A percentile compares a stretch with the other conserved stretches of the same genome.
These are phyloP conservation scores for Fabrea salina DNA, from an alignment of 169 alveolate genomes.

Conservation along the genomic window DNA sequence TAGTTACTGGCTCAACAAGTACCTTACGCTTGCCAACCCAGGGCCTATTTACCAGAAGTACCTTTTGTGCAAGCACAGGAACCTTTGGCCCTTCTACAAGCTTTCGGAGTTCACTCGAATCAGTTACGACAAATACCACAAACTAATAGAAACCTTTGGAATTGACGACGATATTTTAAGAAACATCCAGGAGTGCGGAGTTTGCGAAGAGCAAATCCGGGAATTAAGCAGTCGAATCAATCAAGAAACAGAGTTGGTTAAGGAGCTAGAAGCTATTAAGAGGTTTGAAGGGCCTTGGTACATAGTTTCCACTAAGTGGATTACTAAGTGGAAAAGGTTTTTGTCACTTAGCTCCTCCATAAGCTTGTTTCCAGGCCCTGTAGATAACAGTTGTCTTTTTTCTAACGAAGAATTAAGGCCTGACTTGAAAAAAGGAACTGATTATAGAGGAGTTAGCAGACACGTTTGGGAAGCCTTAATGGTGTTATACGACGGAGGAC, in stretches of 20 bases:
- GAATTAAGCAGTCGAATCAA: not conserved
- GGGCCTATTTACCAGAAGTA: not conserved
- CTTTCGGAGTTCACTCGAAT: conserved; percentile 6
- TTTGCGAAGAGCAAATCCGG: not conserved
- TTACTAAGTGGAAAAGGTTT: conserved; percentile 37
- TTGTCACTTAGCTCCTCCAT: not conserved
- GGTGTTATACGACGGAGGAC: conserved; percentile 34
- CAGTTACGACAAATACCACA: not conserved
- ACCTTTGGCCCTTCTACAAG: not conserved
- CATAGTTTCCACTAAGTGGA: conserved; percentile 34
- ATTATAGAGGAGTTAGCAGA: conserved; percentile 27
- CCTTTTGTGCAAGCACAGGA: not conserved
- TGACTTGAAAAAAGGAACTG: conserved; percentile 2
- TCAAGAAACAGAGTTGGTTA: conserved; percentile 11
- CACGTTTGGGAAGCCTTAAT: conserved; percentile 31
- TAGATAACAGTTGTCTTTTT: not conserved
- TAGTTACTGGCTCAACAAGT: conserved; percentile 11
- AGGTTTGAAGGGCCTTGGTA: conserved; percentile 39
- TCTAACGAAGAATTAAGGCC: not conserved
- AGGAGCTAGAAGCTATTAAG: conserved; percentile 2
- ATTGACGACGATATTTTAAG: conserved; percentile 18
- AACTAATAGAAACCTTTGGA: not conserved
- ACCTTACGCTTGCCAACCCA: conserved; percentile 20
- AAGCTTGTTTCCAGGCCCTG: conserved; percentile 18
- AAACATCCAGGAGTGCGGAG: conserved; percentile 10